Evolutionary conservation across 495 filamentous ascomycete species (phyloP), one percentile per base, ranked within the genome.

Genomic region (Aspergillus mulundensis): DNA sequence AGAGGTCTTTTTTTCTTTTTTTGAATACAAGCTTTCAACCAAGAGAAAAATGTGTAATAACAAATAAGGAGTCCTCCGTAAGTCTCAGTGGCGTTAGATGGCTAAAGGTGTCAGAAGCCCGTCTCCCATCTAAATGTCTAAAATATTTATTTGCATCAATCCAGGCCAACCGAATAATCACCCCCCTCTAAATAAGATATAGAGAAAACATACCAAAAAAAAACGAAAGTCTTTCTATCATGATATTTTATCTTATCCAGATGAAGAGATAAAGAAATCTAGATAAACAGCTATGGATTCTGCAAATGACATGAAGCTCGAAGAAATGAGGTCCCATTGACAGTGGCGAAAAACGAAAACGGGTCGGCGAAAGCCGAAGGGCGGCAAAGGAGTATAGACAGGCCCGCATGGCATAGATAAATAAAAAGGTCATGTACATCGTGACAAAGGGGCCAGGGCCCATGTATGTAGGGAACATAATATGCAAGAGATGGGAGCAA

Each of bases 391-490:
- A 46, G 20, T 53, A 45, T 46, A 30, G 44, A 46, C 40, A 57
- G 42, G 40, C 28, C 32, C 5, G 12, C 5, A 36, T 15, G 12
- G 11, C 5, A 36, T 11, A 36, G 41, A 52, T 4, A 40, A 3
- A 15, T 7, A 38, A 36, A 25, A 45, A 39, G 32, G 51, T 61
- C 59, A 56, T 61, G 45, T 52, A 61, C 59, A 61, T 61, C 59
- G 53, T 61, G 46, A 53, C 39, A 41, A 21, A 44, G 19, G 12
- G 12, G 32, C 32, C 32, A 36, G 32, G 5, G 11, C 32, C 8
- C 32, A 36, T 2, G 32, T 36, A 36, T 11, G 12, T 36, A 14
- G 2, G 32, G 5, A 36, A 10, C 3, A 36, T 30, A 36, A 14
- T 36, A 36, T 36, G 12, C 12, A 15, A 42, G 24, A 23, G 11